Base-by-base conservation (phyloP, 352 stramenopile genomes). In the Thraustotheca clavata region DNA sequence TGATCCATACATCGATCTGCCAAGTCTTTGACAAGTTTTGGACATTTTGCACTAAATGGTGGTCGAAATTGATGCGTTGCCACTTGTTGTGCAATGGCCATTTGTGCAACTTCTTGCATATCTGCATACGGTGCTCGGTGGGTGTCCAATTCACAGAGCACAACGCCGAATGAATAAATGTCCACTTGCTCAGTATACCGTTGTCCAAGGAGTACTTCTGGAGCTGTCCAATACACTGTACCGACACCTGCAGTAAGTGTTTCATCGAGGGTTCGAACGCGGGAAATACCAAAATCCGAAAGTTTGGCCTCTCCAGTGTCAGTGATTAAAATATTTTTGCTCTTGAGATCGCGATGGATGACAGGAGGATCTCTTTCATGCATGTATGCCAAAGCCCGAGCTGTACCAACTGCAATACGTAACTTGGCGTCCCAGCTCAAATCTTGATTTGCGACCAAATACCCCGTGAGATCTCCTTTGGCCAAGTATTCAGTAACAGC, bases 171-270 rank as follows among this genome's bases (percentile, higher is more conserved):
- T 48, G 84, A 94, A 68, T 87, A 94, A 40, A 94, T 89, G 59
- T 93, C 84, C 32, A 82, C 81, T 65, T 90, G 89, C 67, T 93
- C 84, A 33, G 82, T 89, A 73, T 94, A 94, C 73, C 90, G 89
- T 60, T 88, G 87, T 49, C 83, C 84, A 71, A 87, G 85, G 26
- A 94, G 72, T 31, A 94, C 82, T 60, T 94, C 84, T 0, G 84
- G 84, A 20, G 84, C 84, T 39, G 83, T 94, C 84, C 84, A 94
- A 68, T 90, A 91, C 67, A 91, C 86, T 49, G 84, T 94, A 34
- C 84, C 84, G 33, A 94, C 84, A 29, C 84, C 84, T 5, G 79
- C 80, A 1, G 84, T 93, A 82, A 93, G 91, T 14, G 84, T 93
- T 55, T 91, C 84, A 32, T 93, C 79, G 20, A 32, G 22, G 0